Evolutionary conservation across 2,329 filamentous ascomycete species (phyloP).

Genomic region (Septoria linicola): DNA sequence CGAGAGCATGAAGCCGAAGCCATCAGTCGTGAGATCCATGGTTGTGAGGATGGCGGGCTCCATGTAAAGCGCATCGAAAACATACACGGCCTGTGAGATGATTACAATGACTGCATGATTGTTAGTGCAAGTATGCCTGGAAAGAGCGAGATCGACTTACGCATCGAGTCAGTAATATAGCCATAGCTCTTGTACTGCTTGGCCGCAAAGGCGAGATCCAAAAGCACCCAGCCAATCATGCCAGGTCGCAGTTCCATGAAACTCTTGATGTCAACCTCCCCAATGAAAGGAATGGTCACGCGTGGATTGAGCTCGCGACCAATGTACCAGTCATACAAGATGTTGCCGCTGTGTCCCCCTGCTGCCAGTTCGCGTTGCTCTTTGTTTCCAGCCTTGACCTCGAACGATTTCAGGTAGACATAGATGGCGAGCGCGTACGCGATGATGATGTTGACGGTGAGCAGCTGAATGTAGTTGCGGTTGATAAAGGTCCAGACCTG

Average conservation of each 20-base stretch:
- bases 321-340: conserved; percentile 95
- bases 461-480: conserved; percentile 83
- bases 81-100: conserved; percentile 75
- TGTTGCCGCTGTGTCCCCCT: conserved; percentile 78
- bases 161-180: conserved; percentile 79
- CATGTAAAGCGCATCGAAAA: conserved; percentile 81
- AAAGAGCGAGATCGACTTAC: conserved; percentile 23
- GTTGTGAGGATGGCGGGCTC: conserved; percentile 87
- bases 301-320: conserved; percentile 93
- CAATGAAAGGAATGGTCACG: conserved; percentile 72
- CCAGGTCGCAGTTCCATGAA: conserved; percentile 91
- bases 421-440: conserved; percentile 70
- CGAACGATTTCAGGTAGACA: conserved; percentile 80
- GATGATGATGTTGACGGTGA: conserved; percentile 79
- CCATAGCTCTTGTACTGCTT: conserved; percentile 86
- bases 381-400: conserved; percentile 71
- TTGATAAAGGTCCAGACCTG: conserved; percentile 89
- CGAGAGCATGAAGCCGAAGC: conserved; percentile 91
- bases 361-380: conserved; percentile 74
- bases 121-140: conserved; percentile 17
- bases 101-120: conserved; percentile 62
- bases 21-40: conserved; percentile 90
- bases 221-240: conserved; percentile 81
- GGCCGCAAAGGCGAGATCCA: conserved; percentile 80
- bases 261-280: conserved; percentile 84